Evolutionary conservation across 2,329 filamentous ascomycete genomes (phyloP), one percentile per base, ranked within the genome.

Genomic region (Aspergillus bombycis): DNA sequence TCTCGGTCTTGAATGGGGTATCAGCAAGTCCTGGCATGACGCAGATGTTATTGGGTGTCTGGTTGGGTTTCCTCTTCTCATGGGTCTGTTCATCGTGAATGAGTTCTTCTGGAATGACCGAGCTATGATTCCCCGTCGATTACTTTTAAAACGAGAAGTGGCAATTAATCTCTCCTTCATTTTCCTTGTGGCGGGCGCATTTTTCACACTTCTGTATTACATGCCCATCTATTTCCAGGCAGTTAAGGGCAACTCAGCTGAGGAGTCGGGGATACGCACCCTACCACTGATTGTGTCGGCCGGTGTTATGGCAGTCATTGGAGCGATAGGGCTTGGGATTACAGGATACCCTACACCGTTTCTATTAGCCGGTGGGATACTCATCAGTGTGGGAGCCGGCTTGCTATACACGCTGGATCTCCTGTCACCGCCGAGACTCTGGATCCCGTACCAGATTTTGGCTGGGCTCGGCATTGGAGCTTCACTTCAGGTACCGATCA

Each of bases 211-310:
- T 10, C n/a, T 46, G 3, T 46, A 23, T 6, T 46, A 46, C 21
- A 23, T 46, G n/a, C 45, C 45, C 34, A 57, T 57, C n/a, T 57
- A 57, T 21, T 57, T 57, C 55, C 55, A 57, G 55, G 19, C 36
- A 9, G 36, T 57, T 1, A 19, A 57, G 38, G 36, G 36, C 30
- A 30, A 16, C 34, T 57, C 55, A 12, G 55, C 34, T 10, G 55
- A 12, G 21, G n/a, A 53, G 7, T 36, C 21, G 19, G 57, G 45
- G 30, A 50, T 50, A 26, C 30, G 57, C 9, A 59, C 34, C 32
- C 57, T 59, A 21, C 57, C 57, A 8, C 21, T 59, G 9, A 30
- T 50, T 3, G 10, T 59, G 4, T 52, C 45, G 9, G 45, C 28
- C 11, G 45, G 28, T 21, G 10, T 59, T 23, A 23, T 50, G n/a